Base-by-base conservation (phyloP, 2,329 filamentous ascomycete genomes). In the Alternaria infectoria region DNA sequence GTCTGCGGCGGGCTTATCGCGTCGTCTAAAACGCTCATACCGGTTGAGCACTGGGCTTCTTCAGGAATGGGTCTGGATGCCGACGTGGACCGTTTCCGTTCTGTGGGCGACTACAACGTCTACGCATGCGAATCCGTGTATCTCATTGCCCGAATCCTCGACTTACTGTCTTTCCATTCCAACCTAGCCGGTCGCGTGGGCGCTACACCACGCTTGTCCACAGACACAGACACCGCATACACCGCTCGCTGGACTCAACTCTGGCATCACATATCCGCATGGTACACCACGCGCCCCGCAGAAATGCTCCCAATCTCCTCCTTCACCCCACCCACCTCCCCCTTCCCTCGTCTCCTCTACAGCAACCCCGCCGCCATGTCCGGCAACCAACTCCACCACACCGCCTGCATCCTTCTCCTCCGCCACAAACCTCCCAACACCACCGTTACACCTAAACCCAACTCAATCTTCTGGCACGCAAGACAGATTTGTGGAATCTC, bases 111-210 rank as follows among this genome's bases (percentile, higher is more conserved):
- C 80, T 84, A 6, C 28, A 87, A 89, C 66, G 87, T 86, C 81
- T 83, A 87, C 64, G 87, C 87, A 30, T 89, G 89, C 67, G 86
- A 86, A 66, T 82, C 86, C 8, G 86, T 89, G 3, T 89, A 86
- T 65, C 80, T 89, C 2, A 85, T 82, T 54, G 83, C 86, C 5
- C 82, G 81, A 59, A 82, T 83, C 2, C 69, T 79, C 6, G 74
- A 79, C 12, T 59, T 79, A 2, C 70, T 79, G 11, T 57, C 64
- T 13, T 68, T 66, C 30, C 61, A 59, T 26, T 55, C 57, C 6
- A 59, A 70, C 2, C 68, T 75, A 30, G 73, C 76, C 30, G 71
- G 68, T 0, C 64, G 69, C 9, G 68, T 76, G 5, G 56, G 56
- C 10, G 56, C 44, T 5, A 60, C 61, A 13, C 56, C 51, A 10